Percentiles rank a stretch among this genome's conserved stretches.
phyloP scores from a whole-genome alignment of 257 asterid genomes.

The Ajuga chamaepitys region DNA sequence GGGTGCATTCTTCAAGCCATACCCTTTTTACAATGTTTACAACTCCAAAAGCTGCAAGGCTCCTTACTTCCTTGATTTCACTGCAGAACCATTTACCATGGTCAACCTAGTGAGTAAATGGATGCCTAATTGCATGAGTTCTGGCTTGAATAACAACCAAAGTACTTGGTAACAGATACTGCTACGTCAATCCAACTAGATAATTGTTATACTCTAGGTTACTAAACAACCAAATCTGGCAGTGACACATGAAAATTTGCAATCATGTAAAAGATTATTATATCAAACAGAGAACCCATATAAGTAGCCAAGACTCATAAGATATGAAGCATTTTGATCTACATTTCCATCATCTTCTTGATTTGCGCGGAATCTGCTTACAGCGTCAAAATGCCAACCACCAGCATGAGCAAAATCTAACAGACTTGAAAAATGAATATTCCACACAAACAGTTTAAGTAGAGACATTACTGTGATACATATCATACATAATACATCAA shows the following conservation, averaged over 20 bases:
- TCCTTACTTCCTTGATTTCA: slow-evolving; percentile 74
- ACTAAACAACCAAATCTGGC: slow-evolving; percentile 3
- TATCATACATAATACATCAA: neutral
- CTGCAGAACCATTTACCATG: slow-evolving; percentile 42
- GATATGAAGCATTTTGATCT: neutral
- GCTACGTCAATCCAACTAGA: slow-evolving; percentile 1
- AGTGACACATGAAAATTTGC: neutral
- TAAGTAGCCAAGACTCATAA: slow-evolving; percentile 9
- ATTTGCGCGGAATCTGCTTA: neutral
- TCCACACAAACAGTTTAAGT: neutral
- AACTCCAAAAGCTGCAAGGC: slow-evolving; percentile 75
- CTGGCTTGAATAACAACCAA: slow-evolving; percentile 10
- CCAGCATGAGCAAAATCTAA: neutral
- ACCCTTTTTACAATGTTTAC: slow-evolving; percentile 57
- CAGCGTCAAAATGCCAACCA: neutral
- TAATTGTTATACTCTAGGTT: neutral
- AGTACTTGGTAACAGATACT: neutral
- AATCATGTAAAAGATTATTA: slow-evolving; percentile 1
- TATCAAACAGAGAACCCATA: neutral
- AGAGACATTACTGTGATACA: neutral
- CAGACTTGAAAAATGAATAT: too few relatives aligned
- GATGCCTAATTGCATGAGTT: neutral
- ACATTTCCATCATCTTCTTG: slow-evolving; percentile 5
- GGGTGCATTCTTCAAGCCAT: slow-evolving; percentile 91
- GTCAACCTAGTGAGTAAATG: slow-evolving; percentile 4